Evolutionary conservation across 352 stramenopile genomes (phyloP).

Genomic region (Pythium grandisporangium): DNA sequence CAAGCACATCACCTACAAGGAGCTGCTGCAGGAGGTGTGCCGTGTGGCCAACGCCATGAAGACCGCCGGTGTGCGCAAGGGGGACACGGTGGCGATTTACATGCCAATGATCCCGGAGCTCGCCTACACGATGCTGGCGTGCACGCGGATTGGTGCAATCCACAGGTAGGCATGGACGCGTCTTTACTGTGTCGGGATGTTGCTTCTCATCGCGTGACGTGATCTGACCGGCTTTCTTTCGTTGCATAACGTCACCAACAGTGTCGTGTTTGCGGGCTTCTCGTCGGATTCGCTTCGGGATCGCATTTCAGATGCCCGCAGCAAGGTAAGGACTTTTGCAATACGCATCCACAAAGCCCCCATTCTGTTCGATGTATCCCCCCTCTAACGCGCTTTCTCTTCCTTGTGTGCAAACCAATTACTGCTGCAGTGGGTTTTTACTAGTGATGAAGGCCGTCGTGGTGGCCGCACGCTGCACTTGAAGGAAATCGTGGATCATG

Average conservation of each 20-base stretch:
- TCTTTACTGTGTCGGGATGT: background rate
- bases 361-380: too few species aligned
- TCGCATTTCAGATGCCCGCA: constrained; percentile 89
- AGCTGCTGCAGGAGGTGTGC: constrained; percentile 84
- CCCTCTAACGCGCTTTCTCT: too few species aligned
- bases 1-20: constrained; percentile 86
- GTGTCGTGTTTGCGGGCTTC: constrained; percentile 96
- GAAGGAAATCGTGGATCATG: constrained; percentile 95
- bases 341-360: too few species aligned
- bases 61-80: constrained; percentile 77
- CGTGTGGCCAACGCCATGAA: constrained; percentile 96
- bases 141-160: constrained; percentile 94
- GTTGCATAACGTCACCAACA: too few species aligned
- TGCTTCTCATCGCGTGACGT: background rate
- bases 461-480: constrained; percentile 90
- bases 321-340: constrained; percentile 20
- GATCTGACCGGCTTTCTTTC: too few species aligned
- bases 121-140: constrained; percentile 97
- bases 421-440: constrained; percentile 94
- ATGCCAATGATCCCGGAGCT: constrained; percentile 99
- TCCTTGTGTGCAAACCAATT: too few species aligned
- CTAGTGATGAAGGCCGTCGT: constrained; percentile 89
- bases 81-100: constrained; percentile 96
- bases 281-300: constrained; percentile 92
- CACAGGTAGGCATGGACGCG: constrained; percentile 37